Evolutionary conservation across 129 eudicot genomes (phyloP).

Genomic region (Heracleum sosnowskyi): DNA sequence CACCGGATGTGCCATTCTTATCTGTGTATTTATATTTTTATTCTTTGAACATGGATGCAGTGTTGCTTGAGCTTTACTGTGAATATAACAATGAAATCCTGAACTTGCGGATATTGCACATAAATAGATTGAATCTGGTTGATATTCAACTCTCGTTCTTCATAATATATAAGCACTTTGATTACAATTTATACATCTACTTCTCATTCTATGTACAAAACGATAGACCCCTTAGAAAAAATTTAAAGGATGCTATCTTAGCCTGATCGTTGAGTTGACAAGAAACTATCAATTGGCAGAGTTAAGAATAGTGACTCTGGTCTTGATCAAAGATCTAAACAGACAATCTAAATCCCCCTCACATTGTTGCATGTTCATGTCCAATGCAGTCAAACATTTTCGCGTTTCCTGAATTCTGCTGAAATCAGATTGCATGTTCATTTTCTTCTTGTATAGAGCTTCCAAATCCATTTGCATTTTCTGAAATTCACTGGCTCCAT

Average conservation of each 20-base stretch:
- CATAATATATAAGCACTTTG: background rate
- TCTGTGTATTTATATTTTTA: too few species aligned
- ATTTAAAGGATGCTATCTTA: background rate
- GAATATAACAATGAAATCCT: background rate
- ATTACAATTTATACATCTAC: background rate
- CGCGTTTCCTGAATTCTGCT: background rate
- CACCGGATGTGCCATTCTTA: too few species aligned
- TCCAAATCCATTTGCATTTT: background rate
- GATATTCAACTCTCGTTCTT: background rate
- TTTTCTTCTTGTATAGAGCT: background rate
- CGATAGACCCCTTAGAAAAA: background rate
- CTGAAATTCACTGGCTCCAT: background rate
- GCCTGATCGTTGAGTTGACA: too few species aligned
- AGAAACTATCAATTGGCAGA: background rate
- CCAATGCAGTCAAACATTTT: background rate
- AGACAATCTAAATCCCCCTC: background rate
- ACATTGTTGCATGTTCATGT: background rate
- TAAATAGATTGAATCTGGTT: background rate
- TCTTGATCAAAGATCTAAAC: background rate
- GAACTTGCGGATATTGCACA: background rate
- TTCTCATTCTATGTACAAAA: background rate
- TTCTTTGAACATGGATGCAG: too few species aligned
- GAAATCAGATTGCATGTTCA: background rate
- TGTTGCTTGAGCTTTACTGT: too few species aligned
- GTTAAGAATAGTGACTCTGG: constrained; percentile 7